Conservation (phyloP, 257 asterid genomes). For the Catharanthus roseus region DNA sequence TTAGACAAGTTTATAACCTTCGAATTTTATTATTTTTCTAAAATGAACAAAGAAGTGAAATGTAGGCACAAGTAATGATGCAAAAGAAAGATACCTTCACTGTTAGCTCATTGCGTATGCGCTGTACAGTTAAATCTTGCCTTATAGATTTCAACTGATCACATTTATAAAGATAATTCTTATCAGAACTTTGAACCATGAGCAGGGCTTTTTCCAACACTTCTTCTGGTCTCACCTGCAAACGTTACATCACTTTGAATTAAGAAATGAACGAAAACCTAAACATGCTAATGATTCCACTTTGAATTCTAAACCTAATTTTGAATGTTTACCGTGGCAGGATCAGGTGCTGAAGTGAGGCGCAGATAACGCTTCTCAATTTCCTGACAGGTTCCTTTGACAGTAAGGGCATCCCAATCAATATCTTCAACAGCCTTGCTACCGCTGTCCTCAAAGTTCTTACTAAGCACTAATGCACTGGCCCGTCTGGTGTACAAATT, state of each 20-base stretch:
- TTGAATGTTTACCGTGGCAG: conserved; percentile 66
- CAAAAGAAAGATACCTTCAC: conserved; percentile 56
- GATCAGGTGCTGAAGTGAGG: conserved; percentile 99
- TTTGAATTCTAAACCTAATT: conserved; percentile 17
- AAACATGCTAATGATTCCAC: conserved; percentile 4
- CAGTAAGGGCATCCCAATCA: conserved; percentile 95
- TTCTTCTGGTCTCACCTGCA: conserved; percentile 99
- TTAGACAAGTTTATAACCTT: no score
- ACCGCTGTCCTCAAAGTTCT: conserved; percentile 68
- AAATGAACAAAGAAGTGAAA: neutral
- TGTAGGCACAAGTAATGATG: neutral
- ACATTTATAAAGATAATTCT: conserved; percentile 87
- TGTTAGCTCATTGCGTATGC: conserved; percentile 79
- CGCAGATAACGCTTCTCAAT: conserved; percentile 96
- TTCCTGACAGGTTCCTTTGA: conserved; percentile 93
- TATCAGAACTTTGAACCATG: conserved; percentile 82
- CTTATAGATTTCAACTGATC: conserved; percentile 98
- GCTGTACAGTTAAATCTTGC: conserved; percentile 98
- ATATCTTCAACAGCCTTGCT: conserved; percentile 95
- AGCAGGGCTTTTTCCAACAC: conserved; percentile 81
- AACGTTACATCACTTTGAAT: conserved; percentile 19
- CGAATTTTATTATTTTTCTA: no score
- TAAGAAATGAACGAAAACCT: conserved; percentile 17
- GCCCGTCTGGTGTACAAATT: conserved; percentile 56
- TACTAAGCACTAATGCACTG: conserved; percentile 56